These are phyloP conservation scores for Nitzschia sp. DNA, from an alignment of 108 stramenopile species.

Conservation along the genomic window DNA sequence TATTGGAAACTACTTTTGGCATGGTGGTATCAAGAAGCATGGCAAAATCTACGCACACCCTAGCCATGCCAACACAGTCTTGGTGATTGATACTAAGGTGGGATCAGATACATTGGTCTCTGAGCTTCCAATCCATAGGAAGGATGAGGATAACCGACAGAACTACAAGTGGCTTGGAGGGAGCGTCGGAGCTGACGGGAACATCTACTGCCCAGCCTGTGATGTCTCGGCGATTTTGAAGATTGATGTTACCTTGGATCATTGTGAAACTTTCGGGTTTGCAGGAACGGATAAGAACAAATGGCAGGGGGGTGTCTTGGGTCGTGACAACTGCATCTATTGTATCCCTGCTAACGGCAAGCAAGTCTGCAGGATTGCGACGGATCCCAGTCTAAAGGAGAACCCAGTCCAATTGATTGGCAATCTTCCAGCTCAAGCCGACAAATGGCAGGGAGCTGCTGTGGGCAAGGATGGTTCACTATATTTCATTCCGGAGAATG, in stretches of 20 bases:
- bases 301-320: slow-evolving; percentile 80
- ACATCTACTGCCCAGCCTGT: slow-evolving; percentile 80
- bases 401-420: slow-evolving; percentile 55
- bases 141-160: slow-evolving; percentile 47
- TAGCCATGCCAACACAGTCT: slow-evolving; percentile 54
- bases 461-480: slow-evolving; percentile 70
- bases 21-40: slow-evolving; percentile 71
- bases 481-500: slow-evolving; percentile 80
- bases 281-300: slow-evolving; percentile 71
- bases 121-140: slow-evolving; percentile 58
- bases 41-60: slow-evolving; percentile 80
- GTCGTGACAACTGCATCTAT: slow-evolving; percentile 71
- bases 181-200: slow-evolving; percentile 65
- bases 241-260: slow-evolving; percentile 41
- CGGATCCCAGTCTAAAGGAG: slow-evolving; percentile 33
- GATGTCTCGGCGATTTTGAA: slow-evolving; percentile 65
- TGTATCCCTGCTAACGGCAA: slow-evolving; percentile 69
- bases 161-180: slow-evolving; percentile 89
- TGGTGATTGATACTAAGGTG: slow-evolving; percentile 67
- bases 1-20: slow-evolving; percentile 70
- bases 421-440: slow-evolving; percentile 56
- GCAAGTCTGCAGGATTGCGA: slow-evolving; percentile 64
- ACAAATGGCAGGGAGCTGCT: slow-evolving; percentile 83
- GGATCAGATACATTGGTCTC: slow-evolving; percentile 31
- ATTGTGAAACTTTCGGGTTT: slow-evolving; percentile 50